phyloP scores from a whole-genome alignment of 1,139 yeast species.

The Geotrichum carabidarum region DNA sequence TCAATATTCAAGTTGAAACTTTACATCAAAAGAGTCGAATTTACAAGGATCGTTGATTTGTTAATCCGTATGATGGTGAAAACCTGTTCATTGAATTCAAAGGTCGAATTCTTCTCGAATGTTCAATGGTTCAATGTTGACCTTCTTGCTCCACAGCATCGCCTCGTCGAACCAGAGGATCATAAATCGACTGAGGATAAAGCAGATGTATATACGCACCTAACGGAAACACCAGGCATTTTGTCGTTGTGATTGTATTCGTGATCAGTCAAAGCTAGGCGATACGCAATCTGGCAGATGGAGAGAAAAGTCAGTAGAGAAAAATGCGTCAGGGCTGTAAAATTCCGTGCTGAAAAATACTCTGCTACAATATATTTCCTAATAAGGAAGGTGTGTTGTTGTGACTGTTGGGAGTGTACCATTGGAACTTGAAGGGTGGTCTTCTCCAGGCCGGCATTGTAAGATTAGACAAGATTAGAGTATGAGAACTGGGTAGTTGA shows the following conservation, averaged over 20 bases:
- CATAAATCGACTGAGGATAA: neutral
- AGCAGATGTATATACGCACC: slow-evolving; percentile 52
- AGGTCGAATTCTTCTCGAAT: neutral
- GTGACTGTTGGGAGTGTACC: neutral
- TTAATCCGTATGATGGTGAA: too few species aligned
- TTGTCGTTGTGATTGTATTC: slow-evolving; percentile 37
- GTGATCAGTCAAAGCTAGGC: slow-evolving; percentile 16
- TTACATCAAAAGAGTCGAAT: too few species aligned
- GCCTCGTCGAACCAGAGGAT: too few species aligned
- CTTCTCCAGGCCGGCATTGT: too few species aligned
- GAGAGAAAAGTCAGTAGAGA: slow-evolving; percentile 8
- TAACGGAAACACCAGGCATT: slow-evolving; percentile 98
- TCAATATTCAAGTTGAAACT: too few species aligned
- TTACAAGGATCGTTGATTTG: too few species aligned
- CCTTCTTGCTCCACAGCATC: too few species aligned
- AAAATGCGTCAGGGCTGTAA: neutral
- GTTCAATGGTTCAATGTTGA: neutral
- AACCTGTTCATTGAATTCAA: too few species aligned
- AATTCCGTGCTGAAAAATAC: neutral
- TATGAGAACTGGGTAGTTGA: too few species aligned
- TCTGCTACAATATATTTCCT: neutral
- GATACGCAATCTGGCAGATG: slow-evolving; percentile 10
- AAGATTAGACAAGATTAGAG: too few species aligned
- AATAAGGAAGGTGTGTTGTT: neutral
- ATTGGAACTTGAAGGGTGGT: neutral